Conservation (phyloP, 2,329 filamentous ascomycete species). For the Capronia epimyces region DNA sequence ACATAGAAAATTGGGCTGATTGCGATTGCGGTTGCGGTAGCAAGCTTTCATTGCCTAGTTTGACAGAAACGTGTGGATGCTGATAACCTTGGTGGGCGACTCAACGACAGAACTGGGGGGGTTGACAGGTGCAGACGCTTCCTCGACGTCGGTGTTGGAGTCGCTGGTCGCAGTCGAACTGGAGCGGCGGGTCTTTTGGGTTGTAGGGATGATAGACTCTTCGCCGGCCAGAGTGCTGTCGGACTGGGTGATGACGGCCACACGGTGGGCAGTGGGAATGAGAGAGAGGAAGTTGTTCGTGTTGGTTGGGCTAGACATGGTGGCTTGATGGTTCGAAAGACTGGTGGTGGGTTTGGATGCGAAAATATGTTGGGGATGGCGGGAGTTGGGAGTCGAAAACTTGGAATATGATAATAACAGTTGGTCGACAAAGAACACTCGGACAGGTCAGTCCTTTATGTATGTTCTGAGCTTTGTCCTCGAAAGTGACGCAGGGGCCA, state of each 20-base stretch:
- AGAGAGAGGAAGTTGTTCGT: slow-evolving; percentile 23
- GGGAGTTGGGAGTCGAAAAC: background rate
- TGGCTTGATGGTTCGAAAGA: background rate
- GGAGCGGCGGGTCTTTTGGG: slow-evolving; percentile 27
- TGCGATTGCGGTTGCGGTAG: background rate
- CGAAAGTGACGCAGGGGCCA: slow-evolving; percentile 18
- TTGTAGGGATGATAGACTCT: slow-evolving; percentile 20
- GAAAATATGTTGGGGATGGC: background rate
- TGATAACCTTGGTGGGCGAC: slow-evolving; percentile 15
- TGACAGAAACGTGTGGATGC: slow-evolving; percentile 1
- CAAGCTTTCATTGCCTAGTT: background rate
- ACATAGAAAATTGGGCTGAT: too few species aligned
- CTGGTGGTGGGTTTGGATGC: background rate
- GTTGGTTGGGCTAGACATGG: slow-evolving; percentile 16
- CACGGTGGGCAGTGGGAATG: slow-evolving; percentile 21
- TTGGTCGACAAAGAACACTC: slow-evolving; percentile 2
- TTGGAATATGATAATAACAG: background rate
- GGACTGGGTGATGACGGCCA: slow-evolving; percentile 10
- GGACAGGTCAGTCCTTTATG: slow-evolving; percentile 12
- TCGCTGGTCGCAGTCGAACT: slow-evolving; percentile 24
- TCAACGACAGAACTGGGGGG: slow-evolving; percentile 12
- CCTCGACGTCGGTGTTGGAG: slow-evolving; percentile 19
- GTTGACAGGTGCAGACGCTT: slow-evolving; percentile 8
- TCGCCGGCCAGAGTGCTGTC: slow-evolving; percentile 1
- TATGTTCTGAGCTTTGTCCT: slow-evolving; percentile 13